Evolutionary conservation across 106 monocot species (phyloP), one percentile per base, ranked within the genome.

Genomic region (Agapanthus africanus): DNA sequence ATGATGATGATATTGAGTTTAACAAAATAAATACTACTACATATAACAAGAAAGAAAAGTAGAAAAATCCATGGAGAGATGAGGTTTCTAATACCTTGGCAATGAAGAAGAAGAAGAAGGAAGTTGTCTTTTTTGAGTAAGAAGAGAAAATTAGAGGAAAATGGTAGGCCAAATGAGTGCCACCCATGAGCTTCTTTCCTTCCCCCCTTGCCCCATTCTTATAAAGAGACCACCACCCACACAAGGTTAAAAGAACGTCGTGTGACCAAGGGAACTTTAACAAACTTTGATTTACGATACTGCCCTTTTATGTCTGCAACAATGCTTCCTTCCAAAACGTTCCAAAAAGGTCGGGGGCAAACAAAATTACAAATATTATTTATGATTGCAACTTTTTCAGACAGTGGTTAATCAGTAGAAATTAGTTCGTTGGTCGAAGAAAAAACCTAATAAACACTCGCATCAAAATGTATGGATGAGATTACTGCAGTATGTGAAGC

Each of bases 221-320:
- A 63, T 65, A 65, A 65, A 41, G 40, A 40, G 38, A 35, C 23
- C 25, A 65, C 23, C 42, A 66, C 18, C 40, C 66, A 41, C 66
- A 27, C 66, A 44, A 41, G 28, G 40, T 44, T 61, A 61, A 66
- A 35, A 42, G 30, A 41, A 66, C 18, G 42, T 66, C 66, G 66
- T 66, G 66, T 31, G 42, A 66, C 8, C 66, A 31, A 66, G 66
- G 66, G 66, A 66, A 66, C 66, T 44, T n/a, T n/a, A n/a, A n/a
- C n/a, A n/a, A n/a, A n/a, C n/a, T n/a, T n/a, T n/a, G n/a, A n/a
- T n/a, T n/a, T n/a, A n/a, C n/a, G n/a, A n/a, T n/a, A n/a, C n/a
- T n/a, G n/a, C n/a, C n/a, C n/a, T n/a, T n/a, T n/a, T n/a, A n/a
- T n/a, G n/a, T n/a, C n/a, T n/a, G n/a, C n/a, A n/a, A n/a, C n/a